Base-by-base conservation (phyloP, 2,329 filamentous ascomycete species). In the Leptographium radiaticola region DNA sequence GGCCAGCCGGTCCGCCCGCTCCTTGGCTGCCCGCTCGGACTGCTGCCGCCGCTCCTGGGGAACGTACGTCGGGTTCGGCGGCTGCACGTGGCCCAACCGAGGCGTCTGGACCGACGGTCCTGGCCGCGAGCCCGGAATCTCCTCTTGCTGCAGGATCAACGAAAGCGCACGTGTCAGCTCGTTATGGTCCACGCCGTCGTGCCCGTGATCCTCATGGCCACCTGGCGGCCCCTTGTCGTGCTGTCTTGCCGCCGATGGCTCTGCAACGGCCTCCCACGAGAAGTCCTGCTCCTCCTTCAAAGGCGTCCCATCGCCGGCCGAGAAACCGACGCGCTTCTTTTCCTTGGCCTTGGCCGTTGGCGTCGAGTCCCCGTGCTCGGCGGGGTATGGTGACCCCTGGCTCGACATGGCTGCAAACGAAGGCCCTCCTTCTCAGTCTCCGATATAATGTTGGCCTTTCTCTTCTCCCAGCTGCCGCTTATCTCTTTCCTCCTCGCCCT, bases 1-100 rank as follows among this genome's bases (percentile, higher is more conserved):
- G 11, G 66, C 66, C 30, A 68, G 60, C 11, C 66, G 62, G 48
- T 68, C 66, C 3, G 66, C 66, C 16, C 66, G 62, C 39, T 66
- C 59, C 48, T 65, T 66, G 40, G 66, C 66, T 31, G 66, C 66
- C 8, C 65, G 60, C 55, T 67, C 66, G 1, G 66, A 67, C 39
- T 56, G 47, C 33, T 60, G 53, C 38, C 57, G 58, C 20, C 58
- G 59, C 34, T 57, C 52, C 10, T 18, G 33, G 42, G 58, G 56
- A 16, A 56, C 53, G 33, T 60, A 60, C 6, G 54, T 52, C 25
- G 55, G 54, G 15, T 49, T 55, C 2, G 59, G 57, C 33, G 51
- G 47, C 13, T 51, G 34, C 54, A 15, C 33, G 15, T 50, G 49
- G 39, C 40, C 30, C 33, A 15, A 11, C 46, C 5, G 16, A 6